These are phyloP conservation scores for Cucumis melo DNA, from an alignment of 306 rosid genomes.

Conservation along the genomic window DNA sequence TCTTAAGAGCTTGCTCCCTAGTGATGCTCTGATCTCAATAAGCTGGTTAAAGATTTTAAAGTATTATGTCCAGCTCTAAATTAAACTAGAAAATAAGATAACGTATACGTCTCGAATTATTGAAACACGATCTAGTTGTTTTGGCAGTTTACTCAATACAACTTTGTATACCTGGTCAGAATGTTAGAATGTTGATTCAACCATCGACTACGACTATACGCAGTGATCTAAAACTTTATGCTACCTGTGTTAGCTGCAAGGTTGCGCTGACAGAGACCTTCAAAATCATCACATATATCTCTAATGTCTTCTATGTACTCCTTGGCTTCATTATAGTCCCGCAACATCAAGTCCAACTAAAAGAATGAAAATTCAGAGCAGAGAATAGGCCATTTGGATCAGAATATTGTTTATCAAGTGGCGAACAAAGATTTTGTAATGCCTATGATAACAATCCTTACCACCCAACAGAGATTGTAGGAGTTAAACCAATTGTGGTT, in stretches of 20 bases:
- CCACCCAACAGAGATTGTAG: constrained; percentile 76
- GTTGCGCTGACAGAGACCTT: constrained; percentile 91
- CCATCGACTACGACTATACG: too few relatives aligned
- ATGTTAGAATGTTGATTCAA: background rate
- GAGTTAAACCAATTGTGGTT: constrained; percentile 96
- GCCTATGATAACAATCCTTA: constrained; percentile 4
- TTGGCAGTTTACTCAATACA: background rate
- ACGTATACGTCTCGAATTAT: background rate
- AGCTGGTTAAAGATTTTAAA: background rate
- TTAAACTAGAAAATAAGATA: background rate
- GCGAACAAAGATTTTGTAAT: background rate
- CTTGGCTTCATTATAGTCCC: constrained; percentile 79
- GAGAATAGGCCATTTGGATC: constrained; percentile 7
- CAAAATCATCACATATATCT: constrained; percentile 81
- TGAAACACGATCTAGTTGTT: background rate
- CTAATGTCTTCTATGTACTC: constrained; percentile 88
- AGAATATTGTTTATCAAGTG: background rate
- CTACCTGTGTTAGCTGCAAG: constrained; percentile 81
- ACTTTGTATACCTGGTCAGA: background rate
- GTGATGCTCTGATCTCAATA: background rate
- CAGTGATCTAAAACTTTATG: background rate
- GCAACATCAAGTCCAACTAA: constrained; percentile 74
- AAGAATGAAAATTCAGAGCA: constrained; percentile 10
- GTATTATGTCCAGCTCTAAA: background rate
- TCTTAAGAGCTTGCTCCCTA: background rate